Evolutionary conservation across 129 eudicot genomes (phyloP), one percentile per base, ranked within the genome.

Genomic region (Deinandra increscens): DNA sequence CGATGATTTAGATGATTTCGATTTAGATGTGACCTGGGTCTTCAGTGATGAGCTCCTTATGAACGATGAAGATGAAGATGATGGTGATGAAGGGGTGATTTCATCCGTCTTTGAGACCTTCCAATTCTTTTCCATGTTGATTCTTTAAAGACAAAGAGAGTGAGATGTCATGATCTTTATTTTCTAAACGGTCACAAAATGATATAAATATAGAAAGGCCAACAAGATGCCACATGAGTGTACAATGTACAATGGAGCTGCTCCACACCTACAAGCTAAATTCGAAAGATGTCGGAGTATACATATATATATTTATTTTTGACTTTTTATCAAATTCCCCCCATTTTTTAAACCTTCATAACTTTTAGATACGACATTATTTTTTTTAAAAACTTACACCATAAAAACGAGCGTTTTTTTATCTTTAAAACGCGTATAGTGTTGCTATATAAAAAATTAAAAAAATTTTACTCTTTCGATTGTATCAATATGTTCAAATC

Each of bases 121-220:
- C 81, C 81, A 75, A 64, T 79, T 82, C 73, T 82, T 76, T 46
- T 75, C 87, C 77, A 76, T 79, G 9, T 64, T 54, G 14, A 20
- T 45, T 42, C 9, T 29, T 44, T 44, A 68, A 54, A 76, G 55
- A 68, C 22, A 55, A 18, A 7, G 34, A 33, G 54, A 48, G 46
- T n/a, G 33, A 17, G 70, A 49, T 62, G 69, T 68, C 61, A 55
- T 55, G 15, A 23, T 55, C 36, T 22, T 22, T n/a, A 36, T 48
- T 22, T 55, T 55, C 9, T 55, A 22, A 12, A 22, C 31, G 9
- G 7, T 55, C 4, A 23, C 17, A 55, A 55, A 55, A 22, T 22
- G 61, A 55, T 55, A 55, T 55, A 46, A 2, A 50, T 55, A 55
- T 22, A 55, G 37, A 55, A 55, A 22, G 34, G 22, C 36, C 11